These are phyloP conservation scores for Keithomyces neogunnii DNA, from an alignment of 2,329 filamentous ascomycete genomes.

Conservation along the genomic window DNA sequence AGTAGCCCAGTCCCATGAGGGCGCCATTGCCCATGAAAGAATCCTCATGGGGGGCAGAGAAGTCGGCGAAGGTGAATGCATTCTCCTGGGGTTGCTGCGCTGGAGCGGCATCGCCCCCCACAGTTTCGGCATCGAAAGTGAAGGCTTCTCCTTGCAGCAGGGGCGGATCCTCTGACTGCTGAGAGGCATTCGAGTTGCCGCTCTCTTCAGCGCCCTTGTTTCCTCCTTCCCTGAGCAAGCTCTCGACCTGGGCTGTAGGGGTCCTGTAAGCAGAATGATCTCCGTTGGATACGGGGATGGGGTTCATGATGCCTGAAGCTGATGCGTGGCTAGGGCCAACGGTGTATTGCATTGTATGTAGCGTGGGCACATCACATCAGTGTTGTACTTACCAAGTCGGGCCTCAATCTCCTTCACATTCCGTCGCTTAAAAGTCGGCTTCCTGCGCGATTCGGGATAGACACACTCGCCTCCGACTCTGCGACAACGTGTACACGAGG, in stretches of 20 bases:
- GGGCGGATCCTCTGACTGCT: slow-evolving; percentile 1
- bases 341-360: too few species aligned
- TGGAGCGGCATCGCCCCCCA: slow-evolving; percentile 8
- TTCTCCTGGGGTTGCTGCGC: slow-evolving; percentile 5
- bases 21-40: slow-evolving; percentile 14
- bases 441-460: slow-evolving; percentile 83
- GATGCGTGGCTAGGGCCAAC: too few species aligned
- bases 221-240: slow-evolving; percentile 57
- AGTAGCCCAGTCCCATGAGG: slow-evolving; percentile 71
- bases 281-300: not conserved
- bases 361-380: not conserved
- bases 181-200: slow-evolving; percentile 2
- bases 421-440: slow-evolving; percentile 77
- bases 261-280: not conserved
- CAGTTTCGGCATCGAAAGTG: slow-evolving; percentile 8
- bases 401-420: slow-evolving; percentile 90
- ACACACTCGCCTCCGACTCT: slow-evolving; percentile 69
- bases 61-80: slow-evolving; percentile 10
- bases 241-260: slow-evolving; percentile 67
- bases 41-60: slow-evolving; percentile 8
- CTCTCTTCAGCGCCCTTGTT: slow-evolving; percentile 24
- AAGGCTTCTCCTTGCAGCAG: slow-evolving; percentile 6
- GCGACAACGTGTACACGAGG: slow-evolving; percentile 71
- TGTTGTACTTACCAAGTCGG: slow-evolving; percentile 56
- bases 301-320: too few species aligned